Base-by-base conservation (phyloP, 2,329 filamentous ascomycete species). In the Pestalotiopsis sp. region DNA sequence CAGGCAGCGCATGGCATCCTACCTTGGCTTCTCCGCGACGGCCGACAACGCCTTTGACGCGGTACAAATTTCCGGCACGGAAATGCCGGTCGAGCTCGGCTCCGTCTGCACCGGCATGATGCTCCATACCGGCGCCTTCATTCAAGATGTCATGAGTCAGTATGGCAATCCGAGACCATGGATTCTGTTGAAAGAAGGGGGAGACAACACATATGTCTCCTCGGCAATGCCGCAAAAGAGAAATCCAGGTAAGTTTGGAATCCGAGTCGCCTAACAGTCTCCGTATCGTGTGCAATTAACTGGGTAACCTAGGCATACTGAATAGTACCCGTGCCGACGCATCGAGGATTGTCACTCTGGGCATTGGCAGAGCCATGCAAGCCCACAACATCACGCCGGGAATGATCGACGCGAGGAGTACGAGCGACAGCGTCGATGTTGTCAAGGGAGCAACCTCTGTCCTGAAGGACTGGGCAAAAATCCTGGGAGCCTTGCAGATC, bases 21-120 rank as follows among this genome's bases (percentile, higher is more conserved):
- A 60, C n/a, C 56, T 67, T 12, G 65, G 65, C 4, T 67, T 67
- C 56, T 38, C 52, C 13, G 65, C 52, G 17, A 13, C 45, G 7
- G 56, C 65, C 6, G 65, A 67, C 11, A 67, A 67, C 39, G 65
- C 65, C n/a, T 67, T 60, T 38, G 65, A 67, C 25, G 65, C 65
- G 4, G 65, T 67, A 9, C 65, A 67, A 36, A 67, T 67, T n/a
- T 59, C 65, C 4, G 27, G 52, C 31, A 67, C 52, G 7, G 65
- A 67, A 31, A 67, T 67, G 65, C 65, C 65, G 9, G 56, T 67
- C 20, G 65, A 67, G 52, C 31, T 67, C 9, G 65, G 65, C 23
- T 11, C 36, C 12, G 31, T 67, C 2, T 67, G 65, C n/a, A 41
- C 65, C 4, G 25, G 65, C 23, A 59, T 67, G 27, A 67, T 67